phyloP scores from a whole-genome alignment of 2,329 filamentous ascomycete species.

The Aspergillus sergii region DNA sequence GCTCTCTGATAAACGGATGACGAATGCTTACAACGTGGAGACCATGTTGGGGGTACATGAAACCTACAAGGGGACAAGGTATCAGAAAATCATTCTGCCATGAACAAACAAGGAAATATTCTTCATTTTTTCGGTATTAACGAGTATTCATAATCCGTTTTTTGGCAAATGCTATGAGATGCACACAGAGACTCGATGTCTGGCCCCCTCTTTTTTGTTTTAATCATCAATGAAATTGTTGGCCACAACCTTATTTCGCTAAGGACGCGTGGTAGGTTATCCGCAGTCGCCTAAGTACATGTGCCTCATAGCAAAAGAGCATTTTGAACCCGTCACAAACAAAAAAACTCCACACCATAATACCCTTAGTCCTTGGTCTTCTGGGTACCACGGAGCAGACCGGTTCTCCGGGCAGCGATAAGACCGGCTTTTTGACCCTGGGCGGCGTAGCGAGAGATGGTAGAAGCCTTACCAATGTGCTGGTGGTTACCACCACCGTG shows the following conservation, averaged over 20 bases:
- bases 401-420: conserved; percentile 98
- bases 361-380: conserved; percentile 95
- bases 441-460: conserved; percentile 96
- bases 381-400: conserved; percentile 99
- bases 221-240: conserved; percentile 36
- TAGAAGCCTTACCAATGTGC: conserved; percentile 99
- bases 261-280: conserved; percentile 42
- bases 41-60: background rate
- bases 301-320: conserved; percentile 45
- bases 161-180: conserved; percentile 10
- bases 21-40: background rate
- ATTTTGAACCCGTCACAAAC: conserved; percentile 46
- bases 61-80: background rate
- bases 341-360: conserved; percentile 62
- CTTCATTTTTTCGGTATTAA: conserved; percentile 8
- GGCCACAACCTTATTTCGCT: conserved; percentile 45
- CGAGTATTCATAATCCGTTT: background rate
- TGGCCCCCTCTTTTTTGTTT: conserved; percentile 30
- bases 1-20: background rate
- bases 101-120: conserved; percentile 4
- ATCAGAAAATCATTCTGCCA: background rate
- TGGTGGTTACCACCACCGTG: conserved; percentile 99
- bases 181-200: conserved; percentile 23
- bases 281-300: conserved; percentile 46
- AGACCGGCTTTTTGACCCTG: conserved; percentile 99